A percentile compares a stretch with the other conserved stretches of the same genome.
phyloP scores from a whole-genome alignment of 2,329 filamentous ascomycete genomes.

The Thielaviopsis ethacetica region DNA sequence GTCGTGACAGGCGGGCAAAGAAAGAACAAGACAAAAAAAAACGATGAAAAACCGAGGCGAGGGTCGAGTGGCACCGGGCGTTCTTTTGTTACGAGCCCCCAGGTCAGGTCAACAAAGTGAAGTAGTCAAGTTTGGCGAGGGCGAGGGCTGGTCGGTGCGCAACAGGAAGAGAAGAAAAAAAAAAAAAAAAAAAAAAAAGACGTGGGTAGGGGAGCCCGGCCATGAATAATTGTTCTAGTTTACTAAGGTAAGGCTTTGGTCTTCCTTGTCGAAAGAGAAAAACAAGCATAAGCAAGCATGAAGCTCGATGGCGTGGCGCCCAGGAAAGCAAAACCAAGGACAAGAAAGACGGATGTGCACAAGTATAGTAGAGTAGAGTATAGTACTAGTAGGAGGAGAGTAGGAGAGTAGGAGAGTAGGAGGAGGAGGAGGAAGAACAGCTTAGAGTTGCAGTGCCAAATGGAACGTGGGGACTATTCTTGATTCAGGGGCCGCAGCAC shows the following conservation, averaged over 20 bases:
- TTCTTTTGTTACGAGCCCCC: not conserved
- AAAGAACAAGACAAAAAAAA: not conserved
- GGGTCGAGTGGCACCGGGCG: not conserved
- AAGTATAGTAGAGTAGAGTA: too few species aligned
- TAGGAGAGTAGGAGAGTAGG: too few species aligned
- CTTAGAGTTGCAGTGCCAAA: not conserved
- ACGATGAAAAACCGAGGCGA: not conserved
- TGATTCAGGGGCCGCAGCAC: not conserved
- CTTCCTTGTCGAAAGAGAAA: too few species aligned
- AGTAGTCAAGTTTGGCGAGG: not conserved
- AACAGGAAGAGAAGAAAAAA: not conserved
- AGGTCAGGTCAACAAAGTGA: not conserved
- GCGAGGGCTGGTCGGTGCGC: not conserved
- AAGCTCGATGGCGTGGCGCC: too few species aligned
- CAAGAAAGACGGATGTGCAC: too few species aligned
- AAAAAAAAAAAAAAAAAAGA: conserved; percentile 1
- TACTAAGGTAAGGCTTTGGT: too few species aligned
- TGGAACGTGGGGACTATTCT: not conserved
- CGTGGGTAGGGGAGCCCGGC: conserved; percentile 16
- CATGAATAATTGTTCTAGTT: not conserved
- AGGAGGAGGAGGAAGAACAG: not conserved
- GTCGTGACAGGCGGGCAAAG: not conserved
- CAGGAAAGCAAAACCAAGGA: too few species aligned
- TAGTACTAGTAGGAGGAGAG: too few species aligned
- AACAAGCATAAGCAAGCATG: too few species aligned